A percentile compares a stretch with the other conserved stretches of the same genome.
Conservation (phyloP, 768 basidiomycete genomes). For the Gelatoporia subvermispora region DNA sequence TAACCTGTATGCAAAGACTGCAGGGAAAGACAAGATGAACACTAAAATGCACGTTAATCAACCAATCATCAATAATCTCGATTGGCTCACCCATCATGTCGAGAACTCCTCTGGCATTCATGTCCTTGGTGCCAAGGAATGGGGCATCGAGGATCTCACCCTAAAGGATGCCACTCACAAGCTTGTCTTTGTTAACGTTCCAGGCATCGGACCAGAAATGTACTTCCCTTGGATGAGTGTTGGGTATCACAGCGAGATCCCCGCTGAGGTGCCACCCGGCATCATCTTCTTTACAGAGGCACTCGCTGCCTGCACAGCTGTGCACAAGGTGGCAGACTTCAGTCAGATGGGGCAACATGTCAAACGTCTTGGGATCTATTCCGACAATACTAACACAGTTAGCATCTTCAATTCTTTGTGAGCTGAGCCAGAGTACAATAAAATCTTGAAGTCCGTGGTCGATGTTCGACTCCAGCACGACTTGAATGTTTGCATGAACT, state of each 20-base stretch:
- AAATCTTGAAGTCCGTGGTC: slow-evolving; percentile 8
- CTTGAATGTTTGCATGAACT: neutral
- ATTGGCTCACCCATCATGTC: slow-evolving; percentile 29
- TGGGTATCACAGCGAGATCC: neutral
- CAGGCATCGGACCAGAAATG: slow-evolving; percentile 11
- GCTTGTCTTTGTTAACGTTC: slow-evolving; percentile 15
- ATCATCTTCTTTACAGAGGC: slow-evolving; percentile 5
- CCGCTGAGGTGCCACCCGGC: neutral
- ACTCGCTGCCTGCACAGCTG: neutral
- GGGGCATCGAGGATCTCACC: slow-evolving; percentile 8
- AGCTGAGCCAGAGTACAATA: slow-evolving; percentile 10
- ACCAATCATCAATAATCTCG: slow-evolving; percentile 20
- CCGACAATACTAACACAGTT: slow-evolving; percentile 23
- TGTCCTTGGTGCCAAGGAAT: neutral
- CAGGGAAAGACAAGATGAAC: slow-evolving; percentile 11
- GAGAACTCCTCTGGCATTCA: slow-evolving; percentile 13
- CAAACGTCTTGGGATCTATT: neutral
- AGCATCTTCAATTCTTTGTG: slow-evolving; percentile 17
- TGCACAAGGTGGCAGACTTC: neutral
- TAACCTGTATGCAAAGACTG: slow-evolving; percentile 27
- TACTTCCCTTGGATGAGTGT: slow-evolving; percentile 4
- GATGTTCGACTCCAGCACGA: slow-evolving; percentile 3
- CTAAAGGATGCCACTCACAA: slow-evolving; percentile 5
- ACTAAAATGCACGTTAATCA: slow-evolving; percentile 24
- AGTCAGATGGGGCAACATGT: neutral